phyloP scores from a whole-genome alignment of 441 rosid genomes.

The Adansonia gregorii region DNA sequence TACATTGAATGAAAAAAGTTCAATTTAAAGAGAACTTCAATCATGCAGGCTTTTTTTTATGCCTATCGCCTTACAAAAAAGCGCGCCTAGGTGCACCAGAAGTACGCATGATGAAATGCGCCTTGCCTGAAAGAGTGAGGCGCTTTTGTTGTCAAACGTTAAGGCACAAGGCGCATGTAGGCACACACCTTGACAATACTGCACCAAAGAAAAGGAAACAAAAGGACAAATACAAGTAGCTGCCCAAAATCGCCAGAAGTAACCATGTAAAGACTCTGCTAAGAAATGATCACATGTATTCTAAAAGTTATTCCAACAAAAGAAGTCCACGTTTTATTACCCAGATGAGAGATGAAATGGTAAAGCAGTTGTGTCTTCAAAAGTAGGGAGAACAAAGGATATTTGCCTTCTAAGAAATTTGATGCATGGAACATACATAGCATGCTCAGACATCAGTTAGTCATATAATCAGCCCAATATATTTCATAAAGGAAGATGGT shows the following conservation, averaged over 20 bases:
- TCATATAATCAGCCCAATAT: neutral
- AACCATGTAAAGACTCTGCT: neutral
- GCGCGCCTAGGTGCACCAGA: too few species aligned
- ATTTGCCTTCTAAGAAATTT: constrained; percentile 12
- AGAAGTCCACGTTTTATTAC: neutral
- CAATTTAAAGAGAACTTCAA: too few species aligned
- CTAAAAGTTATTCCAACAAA: neutral
- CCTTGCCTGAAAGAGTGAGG: too few species aligned
- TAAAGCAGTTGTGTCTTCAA: neutral
- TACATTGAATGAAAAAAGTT: too few species aligned
- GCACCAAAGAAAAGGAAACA: neutral
- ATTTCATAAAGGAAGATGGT: constrained; percentile 9
- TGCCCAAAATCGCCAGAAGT: neutral
- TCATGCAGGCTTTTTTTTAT: too few species aligned
- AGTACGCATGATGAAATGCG: too few species aligned
- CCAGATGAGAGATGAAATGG: neutral
- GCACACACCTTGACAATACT: too few species aligned
- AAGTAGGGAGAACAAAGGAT: neutral
- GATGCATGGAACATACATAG: neutral
- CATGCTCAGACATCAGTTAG: neutral
- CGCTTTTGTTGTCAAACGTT: too few species aligned
- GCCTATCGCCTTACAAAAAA: too few species aligned
- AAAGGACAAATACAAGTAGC: constrained; percentile 9
- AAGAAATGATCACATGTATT: neutral
- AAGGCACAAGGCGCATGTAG: too few species aligned